These are phyloP conservation scores for Melanomma pulvis-pyrius DNA, from an alignment of 495 filamentous ascomycete species.

Conservation along the genomic window DNA sequence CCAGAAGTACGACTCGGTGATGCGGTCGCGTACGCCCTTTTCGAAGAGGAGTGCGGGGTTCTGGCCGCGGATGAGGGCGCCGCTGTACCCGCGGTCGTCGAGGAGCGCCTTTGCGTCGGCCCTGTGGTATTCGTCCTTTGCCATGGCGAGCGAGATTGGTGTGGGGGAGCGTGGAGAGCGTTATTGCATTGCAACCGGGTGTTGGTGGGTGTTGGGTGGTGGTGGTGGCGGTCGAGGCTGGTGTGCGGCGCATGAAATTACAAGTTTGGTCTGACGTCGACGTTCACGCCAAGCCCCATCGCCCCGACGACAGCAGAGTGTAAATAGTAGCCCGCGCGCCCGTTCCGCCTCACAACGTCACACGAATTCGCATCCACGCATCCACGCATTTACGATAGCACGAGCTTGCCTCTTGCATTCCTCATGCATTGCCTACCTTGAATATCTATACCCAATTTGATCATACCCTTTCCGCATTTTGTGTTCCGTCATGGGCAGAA, in stretches of 20 bases:
- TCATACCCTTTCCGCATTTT: background rate
- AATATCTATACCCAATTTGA: constrained; percentile 3
- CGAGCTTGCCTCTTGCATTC: constrained; percentile 28
- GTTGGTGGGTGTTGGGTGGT: background rate
- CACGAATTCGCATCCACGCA: constrained; percentile 20
- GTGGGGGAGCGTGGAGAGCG: background rate
- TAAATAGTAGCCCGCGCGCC: background rate
- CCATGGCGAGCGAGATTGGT: background rate
- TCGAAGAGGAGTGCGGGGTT: constrained; percentile 91
- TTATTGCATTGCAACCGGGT: background rate
- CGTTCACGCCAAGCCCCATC: background rate
- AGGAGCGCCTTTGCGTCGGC: constrained; percentile 52
- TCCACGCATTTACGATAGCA: constrained; percentile 20
- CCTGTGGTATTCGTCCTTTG: constrained; percentile 42
- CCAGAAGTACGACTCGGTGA: constrained; percentile 93
- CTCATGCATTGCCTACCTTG: constrained; percentile 15
- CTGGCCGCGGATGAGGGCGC: constrained; percentile 70
- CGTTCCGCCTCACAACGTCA: constrained; percentile 7
- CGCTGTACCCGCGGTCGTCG: constrained; percentile 59
- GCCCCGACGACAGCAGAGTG: background rate
- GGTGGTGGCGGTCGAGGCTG: background rate
- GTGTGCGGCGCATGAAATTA: background rate
- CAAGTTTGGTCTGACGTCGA: constrained; percentile 2
- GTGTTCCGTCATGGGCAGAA: constrained; percentile 15
- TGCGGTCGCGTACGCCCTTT: constrained; percentile 90